These are phyloP conservation scores for Auricularia auricula-judae DNA, from an alignment of 768 basidiomycete species.

Conservation along the genomic window DNA sequence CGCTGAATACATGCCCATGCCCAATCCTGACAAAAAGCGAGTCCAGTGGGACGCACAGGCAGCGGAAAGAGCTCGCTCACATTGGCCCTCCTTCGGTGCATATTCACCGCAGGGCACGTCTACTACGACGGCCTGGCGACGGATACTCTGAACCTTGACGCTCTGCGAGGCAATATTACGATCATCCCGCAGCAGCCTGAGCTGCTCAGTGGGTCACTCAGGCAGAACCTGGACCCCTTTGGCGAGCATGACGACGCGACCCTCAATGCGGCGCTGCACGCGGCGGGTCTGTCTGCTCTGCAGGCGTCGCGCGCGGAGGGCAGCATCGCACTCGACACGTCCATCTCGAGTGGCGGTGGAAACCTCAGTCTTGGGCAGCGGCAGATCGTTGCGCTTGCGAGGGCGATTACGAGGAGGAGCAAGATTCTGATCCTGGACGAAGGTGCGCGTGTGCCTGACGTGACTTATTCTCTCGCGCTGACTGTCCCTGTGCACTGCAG, in stretches of 20 bases:
- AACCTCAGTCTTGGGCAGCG: constrained; percentile 48
- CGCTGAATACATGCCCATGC: background rate
- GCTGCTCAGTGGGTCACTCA: constrained; percentile 32
- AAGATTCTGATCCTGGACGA: constrained; percentile 52
- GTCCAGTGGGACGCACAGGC: constrained; percentile 22
- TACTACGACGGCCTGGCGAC: constrained; percentile 44
- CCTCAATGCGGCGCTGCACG: constrained; percentile 28
- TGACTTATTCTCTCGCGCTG: background rate
- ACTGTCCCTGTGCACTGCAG: constrained; percentile 7
- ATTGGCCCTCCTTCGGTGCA: constrained; percentile 26
- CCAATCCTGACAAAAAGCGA: constrained; percentile 7
- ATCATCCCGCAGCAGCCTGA: constrained; percentile 46
- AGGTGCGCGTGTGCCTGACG: constrained; percentile 18
- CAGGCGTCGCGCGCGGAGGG: constrained; percentile 19
- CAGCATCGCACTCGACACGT: constrained; percentile 32
- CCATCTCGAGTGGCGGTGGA: constrained; percentile 31
- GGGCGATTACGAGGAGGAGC: constrained; percentile 44
- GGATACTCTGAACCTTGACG: constrained; percentile 38
- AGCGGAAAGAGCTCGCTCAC: constrained; percentile 17
- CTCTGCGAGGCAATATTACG: constrained; percentile 41
- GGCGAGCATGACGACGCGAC: constrained; percentile 34
- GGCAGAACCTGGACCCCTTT: constrained; percentile 41
- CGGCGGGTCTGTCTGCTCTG: constrained; percentile 23
- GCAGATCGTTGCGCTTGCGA: constrained; percentile 48
- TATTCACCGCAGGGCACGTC: constrained; percentile 30